Conservation (phyloP, 176 grass and related monocot species). For the Musa itinerans region DNA sequence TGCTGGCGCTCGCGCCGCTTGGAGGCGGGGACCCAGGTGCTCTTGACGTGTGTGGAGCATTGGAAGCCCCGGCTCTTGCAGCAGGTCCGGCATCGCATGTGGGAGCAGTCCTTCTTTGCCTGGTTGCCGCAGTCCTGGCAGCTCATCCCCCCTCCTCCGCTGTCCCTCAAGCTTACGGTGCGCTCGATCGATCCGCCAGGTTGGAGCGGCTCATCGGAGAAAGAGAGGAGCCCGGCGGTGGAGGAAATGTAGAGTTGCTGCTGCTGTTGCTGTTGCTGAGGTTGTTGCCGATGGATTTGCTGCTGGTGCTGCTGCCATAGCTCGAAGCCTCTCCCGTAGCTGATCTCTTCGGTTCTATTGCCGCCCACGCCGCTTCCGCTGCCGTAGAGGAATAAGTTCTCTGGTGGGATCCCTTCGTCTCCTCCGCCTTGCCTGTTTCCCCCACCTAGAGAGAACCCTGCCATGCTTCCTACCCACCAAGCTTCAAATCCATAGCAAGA, state of each 20-base stretch:
- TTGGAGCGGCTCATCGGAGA: conserved; percentile 26
- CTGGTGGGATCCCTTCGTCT: conserved; percentile 33
- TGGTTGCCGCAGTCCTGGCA: conserved; percentile 99
- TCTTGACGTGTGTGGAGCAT: conserved; percentile 83
- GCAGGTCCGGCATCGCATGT: conserved; percentile 88
- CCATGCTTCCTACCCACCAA: conserved; percentile 43
- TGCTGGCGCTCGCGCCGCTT: conserved; percentile 90
- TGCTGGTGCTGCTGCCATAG: conserved; percentile 71
- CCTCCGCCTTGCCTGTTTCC: conserved; percentile 21
- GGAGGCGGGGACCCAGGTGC: conserved; percentile 82
- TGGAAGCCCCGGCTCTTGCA: conserved; percentile 83
- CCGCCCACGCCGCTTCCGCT: conserved; percentile 41
- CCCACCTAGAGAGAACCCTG: conserved; percentile 88
- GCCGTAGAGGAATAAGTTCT: conserved; percentile 75
- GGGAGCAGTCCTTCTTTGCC: conserved; percentile 84
- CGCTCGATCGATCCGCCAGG: conserved; percentile 14
- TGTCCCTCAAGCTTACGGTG: conserved; percentile 4
- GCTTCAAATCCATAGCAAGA: conserved; percentile 10
- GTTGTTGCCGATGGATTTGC: conserved; percentile 27
- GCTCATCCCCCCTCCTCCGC: conserved; percentile 57
- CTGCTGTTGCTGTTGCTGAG: conserved; percentile 44
- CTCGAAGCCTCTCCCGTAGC: conserved; percentile 44
- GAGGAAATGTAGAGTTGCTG: not conserved
- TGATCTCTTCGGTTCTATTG: conserved; percentile 23
- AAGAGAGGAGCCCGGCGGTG: conserved; percentile 39